These are phyloP conservation scores for Carex kokanica DNA, from an alignment of 176 grass and related monocot species.

Conservation along the genomic window DNA sequence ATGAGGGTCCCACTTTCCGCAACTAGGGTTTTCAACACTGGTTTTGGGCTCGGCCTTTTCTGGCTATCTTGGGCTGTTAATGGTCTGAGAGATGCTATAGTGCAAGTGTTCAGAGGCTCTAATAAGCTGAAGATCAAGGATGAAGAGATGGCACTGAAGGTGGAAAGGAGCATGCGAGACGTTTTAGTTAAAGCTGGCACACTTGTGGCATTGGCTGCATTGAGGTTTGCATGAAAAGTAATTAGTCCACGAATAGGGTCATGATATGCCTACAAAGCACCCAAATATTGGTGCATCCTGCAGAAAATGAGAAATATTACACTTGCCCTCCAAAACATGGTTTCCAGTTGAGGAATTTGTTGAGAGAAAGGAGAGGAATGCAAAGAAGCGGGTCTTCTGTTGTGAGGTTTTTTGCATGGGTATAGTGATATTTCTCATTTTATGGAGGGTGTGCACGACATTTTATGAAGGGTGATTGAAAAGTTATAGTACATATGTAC, in stretches of 20 bases:
- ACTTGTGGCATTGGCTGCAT: conserved; percentile 56
- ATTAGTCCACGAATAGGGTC: not conserved
- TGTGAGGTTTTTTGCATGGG: not conserved
- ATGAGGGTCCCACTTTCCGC: conserved; percentile 48
- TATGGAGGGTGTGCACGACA: not conserved
- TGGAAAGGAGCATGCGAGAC: conserved; percentile 54
- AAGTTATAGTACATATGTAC: not conserved
- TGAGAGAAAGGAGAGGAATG: not conserved
- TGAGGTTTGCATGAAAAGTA: conserved; percentile 55
- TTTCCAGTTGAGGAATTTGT: not conserved
- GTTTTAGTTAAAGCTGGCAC: conserved; percentile 54
- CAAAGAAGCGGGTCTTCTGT: not conserved
- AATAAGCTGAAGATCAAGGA: conserved; percentile 40
- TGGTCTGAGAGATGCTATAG: conserved; percentile 60
- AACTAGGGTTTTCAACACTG: conserved; percentile 54
- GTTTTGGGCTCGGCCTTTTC: conserved; percentile 79
- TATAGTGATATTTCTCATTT: conserved; percentile 14
- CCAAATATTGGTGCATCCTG: not conserved
- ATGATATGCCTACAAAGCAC: not conserved
- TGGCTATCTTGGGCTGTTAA: conserved; percentile 80
- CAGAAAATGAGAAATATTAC: conserved; percentile 4
- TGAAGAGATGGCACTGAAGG: conserved; percentile 42
- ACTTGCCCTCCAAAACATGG: not conserved
- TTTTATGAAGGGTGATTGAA: not conserved
- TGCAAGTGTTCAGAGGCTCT: conserved; percentile 41